Evolutionary conservation across 129 eudicot species (phyloP), one percentile per base, ranked within the genome.

Genomic region (Apium graveolens): DNA sequence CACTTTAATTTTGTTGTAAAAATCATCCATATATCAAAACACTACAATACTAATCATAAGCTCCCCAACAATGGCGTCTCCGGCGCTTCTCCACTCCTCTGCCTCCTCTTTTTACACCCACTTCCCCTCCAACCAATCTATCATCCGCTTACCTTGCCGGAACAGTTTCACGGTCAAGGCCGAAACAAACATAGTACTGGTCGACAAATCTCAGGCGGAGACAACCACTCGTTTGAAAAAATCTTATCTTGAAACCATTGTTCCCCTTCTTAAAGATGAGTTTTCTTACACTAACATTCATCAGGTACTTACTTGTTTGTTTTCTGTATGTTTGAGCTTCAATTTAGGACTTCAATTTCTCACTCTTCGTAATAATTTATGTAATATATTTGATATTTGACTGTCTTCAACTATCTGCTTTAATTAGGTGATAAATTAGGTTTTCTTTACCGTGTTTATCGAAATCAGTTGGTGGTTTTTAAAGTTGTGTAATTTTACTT

Each of bases 261-360:
- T 88, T 35, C 99, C 99, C 0, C 31, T 83, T 82, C 96, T 95
- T 34, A 90, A 84, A 66, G 96, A 95, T 69, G 99, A 95, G 85
- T 95, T 92, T 70, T 73, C 51, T 48, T 95, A 95, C 95, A 86
- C 91, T 35, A 95, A 95, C 45, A 44, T 90, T 84, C 99, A 83
- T 76, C 91, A 95, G 97, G 31, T 66, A 42, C 62, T 35, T 35
- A 35, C 37, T 35, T 35, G 37, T 45, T 2, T 12, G 14, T 1
- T 45, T 11, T 3, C 3, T 3, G 37, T 1, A 45, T 4, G 17
- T 11, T 17, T 18, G 9, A 11, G 45, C 45, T 42, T 42, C 45
- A 44, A 44, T 44, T 44, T 3, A 12, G 48, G 48, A 44, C 48
- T 43, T 0, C 0, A 44, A 11, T 11, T 11, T 11, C 3, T 1